phyloP scores from a whole-genome alignment of 2,329 filamentous ascomycete species.

The Penicillium fuscoglaucum region DNA sequence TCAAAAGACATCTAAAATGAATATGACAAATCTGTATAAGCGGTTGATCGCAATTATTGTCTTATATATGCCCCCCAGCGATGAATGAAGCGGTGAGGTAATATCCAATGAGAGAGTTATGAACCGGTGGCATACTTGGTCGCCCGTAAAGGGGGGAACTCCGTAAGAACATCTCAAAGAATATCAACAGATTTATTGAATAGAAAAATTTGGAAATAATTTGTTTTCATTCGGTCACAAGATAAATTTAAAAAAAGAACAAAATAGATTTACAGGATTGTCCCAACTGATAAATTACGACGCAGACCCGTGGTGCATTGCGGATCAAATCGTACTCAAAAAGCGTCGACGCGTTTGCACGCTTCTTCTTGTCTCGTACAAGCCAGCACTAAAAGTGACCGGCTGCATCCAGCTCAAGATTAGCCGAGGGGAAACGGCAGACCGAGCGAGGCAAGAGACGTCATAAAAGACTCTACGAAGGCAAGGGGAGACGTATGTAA shows the following conservation, averaged over 20 bases:
- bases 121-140: too few species aligned
- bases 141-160: too few species aligned
- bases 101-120: too few species aligned
- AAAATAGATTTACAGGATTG: constrained; percentile 18
- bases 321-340: constrained; percentile 54
- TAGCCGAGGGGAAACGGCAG: constrained; percentile 34
- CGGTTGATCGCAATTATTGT: too few species aligned
- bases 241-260: neutral
- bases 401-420: constrained; percentile 46
- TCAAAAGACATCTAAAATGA: too few species aligned
- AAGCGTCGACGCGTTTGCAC: constrained; percentile 40
- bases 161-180: neutral
- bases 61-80: too few species aligned
- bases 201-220: neutral
- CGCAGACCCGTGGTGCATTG: constrained; percentile 35
- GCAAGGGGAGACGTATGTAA: neutral
- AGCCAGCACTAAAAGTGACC: constrained; percentile 21
- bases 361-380: constrained; percentile 52
- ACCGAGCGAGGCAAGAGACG: constrained; percentile 56
- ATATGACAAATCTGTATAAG: too few species aligned
- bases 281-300: constrained; percentile 51
- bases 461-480: neutral
- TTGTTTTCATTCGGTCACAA: neutral
- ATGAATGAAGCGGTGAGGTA: too few species aligned
- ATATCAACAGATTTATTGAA: neutral